Conservation (phyloP, 23 red algal species). For the Gracilaria gracilis region DNA sequence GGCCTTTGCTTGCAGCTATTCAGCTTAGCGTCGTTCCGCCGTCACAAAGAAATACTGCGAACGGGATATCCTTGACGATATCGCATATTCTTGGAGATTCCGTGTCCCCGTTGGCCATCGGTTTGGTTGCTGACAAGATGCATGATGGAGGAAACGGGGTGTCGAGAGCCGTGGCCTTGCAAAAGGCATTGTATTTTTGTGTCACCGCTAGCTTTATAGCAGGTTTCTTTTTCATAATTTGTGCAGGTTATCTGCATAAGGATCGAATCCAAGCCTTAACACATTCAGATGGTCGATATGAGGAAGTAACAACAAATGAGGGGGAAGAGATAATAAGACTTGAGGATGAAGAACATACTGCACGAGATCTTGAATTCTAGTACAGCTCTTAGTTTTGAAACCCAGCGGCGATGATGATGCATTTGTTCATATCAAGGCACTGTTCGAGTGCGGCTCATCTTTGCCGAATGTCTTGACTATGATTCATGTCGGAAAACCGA, state of each 20-base stretch:
- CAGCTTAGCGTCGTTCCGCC: slow-evolving; percentile 78
- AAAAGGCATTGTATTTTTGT: slow-evolving; percentile 75
- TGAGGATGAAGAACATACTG: slow-evolving; percentile 11
- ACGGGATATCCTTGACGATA: slow-evolving; percentile 67
- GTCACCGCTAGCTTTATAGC: slow-evolving; percentile 65
- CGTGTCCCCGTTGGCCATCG: slow-evolving; percentile 71
- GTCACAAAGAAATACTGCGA: slow-evolving; percentile 71
- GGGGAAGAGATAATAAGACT: slow-evolving; percentile 6
- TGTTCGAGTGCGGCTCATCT: not conserved
- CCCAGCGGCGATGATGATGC: not conserved
- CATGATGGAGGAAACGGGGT: slow-evolving; percentile 51
- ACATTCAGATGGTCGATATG: slow-evolving; percentile 54
- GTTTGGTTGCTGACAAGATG: slow-evolving; percentile 75
- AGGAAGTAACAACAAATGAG: slow-evolving; percentile 36
- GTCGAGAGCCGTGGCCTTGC: slow-evolving; percentile 68
- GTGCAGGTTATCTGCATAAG: slow-evolving; percentile 48
- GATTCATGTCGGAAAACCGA: slow-evolving; percentile 28
- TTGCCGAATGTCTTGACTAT: not conserved
- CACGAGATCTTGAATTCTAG: slow-evolving; percentile 19
- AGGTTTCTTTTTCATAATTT: slow-evolving; percentile 81
- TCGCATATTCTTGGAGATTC: slow-evolving; percentile 81
- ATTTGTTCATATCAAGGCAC: not conserved
- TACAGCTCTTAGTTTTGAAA: not conserved
- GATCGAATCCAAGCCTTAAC: slow-evolving; percentile 58
- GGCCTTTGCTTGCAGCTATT: slow-evolving; percentile 75